Percentiles rank a stretch among this genome's conserved stretches.
Evolutionary conservation across 768 basidiomycete genomes (phyloP).

Genomic region (Suillus placidus): DNA sequence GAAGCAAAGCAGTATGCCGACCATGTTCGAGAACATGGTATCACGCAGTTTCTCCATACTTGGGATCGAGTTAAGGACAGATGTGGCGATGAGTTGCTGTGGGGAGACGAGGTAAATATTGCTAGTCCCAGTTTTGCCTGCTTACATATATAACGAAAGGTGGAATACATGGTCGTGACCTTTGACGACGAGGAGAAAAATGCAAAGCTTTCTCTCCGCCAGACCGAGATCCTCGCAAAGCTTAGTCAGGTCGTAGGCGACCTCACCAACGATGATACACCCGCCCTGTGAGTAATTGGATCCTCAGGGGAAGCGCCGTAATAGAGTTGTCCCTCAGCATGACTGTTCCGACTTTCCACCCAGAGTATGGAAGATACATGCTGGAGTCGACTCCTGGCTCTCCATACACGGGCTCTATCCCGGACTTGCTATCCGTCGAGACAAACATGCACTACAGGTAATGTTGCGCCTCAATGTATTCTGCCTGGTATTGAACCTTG

Average conservation of each 20-base stretch:
- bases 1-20: slow-evolving; percentile 86
- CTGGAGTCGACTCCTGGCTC: slow-evolving; percentile 96
- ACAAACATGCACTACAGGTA: slow-evolving; percentile 93
- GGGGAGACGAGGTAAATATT: slow-evolving; percentile 92
- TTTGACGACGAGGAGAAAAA: slow-evolving; percentile 79
- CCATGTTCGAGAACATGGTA: slow-evolving; percentile 90
- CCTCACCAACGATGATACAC: slow-evolving; percentile 53
- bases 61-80: slow-evolving; percentile 94
- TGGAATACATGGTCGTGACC: slow-evolving; percentile 94
- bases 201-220: slow-evolving; percentile 90
- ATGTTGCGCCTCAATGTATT: slow-evolving; percentile 4
- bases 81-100: slow-evolving; percentile 87
- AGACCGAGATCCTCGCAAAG: slow-evolving; percentile 89
- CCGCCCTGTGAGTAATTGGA: slow-evolving; percentile 53
- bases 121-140: not conserved
- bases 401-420: slow-evolving; percentile 88
- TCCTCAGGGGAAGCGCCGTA: not conserved
- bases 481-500: slow-evolving; percentile 11
- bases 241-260: slow-evolving; percentile 68
- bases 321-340: slow-evolving; percentile 44
- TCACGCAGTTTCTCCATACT: slow-evolving; percentile 91
- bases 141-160: slow-evolving; percentile 43
- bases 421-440: slow-evolving; percentile 88
- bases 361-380: slow-evolving; percentile 99
- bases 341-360: slow-evolving; percentile 89